Percentiles rank a stretch among this genome's conserved stretches.
Evolutionary conservation across 2,329 filamentous ascomycete genomes (phyloP).

Genomic region (Annulohypoxylon truncatum): DNA sequence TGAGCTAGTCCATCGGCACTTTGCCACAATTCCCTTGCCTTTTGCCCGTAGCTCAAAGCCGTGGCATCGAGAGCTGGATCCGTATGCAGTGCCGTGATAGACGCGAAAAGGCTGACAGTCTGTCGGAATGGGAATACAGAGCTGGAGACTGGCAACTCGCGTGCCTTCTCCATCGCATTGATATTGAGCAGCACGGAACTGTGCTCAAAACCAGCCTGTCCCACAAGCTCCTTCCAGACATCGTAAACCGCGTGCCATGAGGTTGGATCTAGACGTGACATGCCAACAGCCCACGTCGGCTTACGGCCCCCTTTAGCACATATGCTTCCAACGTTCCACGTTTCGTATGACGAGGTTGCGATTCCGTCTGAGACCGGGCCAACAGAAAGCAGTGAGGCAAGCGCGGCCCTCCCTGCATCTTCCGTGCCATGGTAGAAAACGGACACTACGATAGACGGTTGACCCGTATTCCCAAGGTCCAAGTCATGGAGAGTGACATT

Average conservation of each 20-base stretch:
- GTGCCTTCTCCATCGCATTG: conserved; percentile 20
- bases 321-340: conserved; percentile 26
- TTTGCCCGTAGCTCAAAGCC: not conserved
- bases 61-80: not conserved
- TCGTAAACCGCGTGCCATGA: conserved; percentile 30
- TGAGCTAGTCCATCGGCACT: not conserved
- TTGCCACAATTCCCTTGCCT: conserved; percentile 2
- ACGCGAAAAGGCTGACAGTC: not conserved
- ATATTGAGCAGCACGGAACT: conserved; percentile 22
- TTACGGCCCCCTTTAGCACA: conserved; percentile 26
- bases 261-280: conserved; percentile 18
- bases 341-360: conserved; percentile 12
- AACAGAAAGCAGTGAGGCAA: conserved; percentile 17
- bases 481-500: conserved; percentile 15
- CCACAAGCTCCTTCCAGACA: conserved; percentile 20
- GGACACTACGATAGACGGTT: conserved; percentile 11
- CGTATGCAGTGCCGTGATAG: not conserved
- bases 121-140: not conserved
- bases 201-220: conserved; percentile 9
- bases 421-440: conserved; percentile 25
- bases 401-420: conserved; percentile 9
- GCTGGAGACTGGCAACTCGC: not conserved
- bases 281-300: conserved; percentile 19
- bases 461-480: not conserved
- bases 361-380: conserved; percentile 26